Conservation (phyloP, 495 filamentous ascomycete species). For the Lasiosphaeria hispida region DNA sequence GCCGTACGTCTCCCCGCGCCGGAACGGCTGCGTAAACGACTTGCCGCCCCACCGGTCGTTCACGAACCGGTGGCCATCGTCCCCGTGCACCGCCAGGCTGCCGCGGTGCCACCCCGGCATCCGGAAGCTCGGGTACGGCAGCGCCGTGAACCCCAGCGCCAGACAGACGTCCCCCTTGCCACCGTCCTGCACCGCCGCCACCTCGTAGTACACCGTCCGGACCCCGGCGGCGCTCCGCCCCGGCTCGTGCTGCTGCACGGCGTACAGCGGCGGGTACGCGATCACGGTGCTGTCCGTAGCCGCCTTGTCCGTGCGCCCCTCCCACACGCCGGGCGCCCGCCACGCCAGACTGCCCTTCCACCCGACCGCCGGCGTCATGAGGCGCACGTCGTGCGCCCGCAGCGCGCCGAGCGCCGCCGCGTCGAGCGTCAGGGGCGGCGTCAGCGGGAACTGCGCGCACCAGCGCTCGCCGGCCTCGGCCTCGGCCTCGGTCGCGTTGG, state of each 20-base stretch:
- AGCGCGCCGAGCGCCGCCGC: slow-evolving; percentile 37
- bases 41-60: slow-evolving; percentile 84
- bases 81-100: slow-evolving; percentile 81
- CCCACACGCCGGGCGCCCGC: slow-evolving; percentile 45
- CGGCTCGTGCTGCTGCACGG: slow-evolving; percentile 65
- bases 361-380: slow-evolving; percentile 31
- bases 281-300: slow-evolving; percentile 56
- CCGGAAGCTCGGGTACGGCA: slow-evolving; percentile 83
- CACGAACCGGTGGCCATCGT: slow-evolving; percentile 84
- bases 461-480: slow-evolving; percentile 72
- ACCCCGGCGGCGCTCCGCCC: slow-evolving; percentile 34
- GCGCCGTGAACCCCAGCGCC: slow-evolving; percentile 73
- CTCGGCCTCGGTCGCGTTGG: slow-evolving; percentile 69
- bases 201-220: slow-evolving; percentile 78
- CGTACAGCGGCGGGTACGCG: slow-evolving; percentile 73
- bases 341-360: slow-evolving; percentile 34
- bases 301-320: slow-evolving; percentile 27
- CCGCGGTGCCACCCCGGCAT: slow-evolving; percentile 90
- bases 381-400: slow-evolving; percentile 33
- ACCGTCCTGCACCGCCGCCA: slow-evolving; percentile 48
- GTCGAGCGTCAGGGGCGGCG: slow-evolving; percentile 50
- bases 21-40: slow-evolving; percentile 58
- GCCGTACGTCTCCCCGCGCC: slow-evolving; percentile 45
- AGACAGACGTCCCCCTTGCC: slow-evolving; percentile 57
- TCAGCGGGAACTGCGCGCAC: slow-evolving; percentile 64